Conservation (phyloP, 352 stramenopile genomes). For the Saprolegnia parasitica region DNA sequence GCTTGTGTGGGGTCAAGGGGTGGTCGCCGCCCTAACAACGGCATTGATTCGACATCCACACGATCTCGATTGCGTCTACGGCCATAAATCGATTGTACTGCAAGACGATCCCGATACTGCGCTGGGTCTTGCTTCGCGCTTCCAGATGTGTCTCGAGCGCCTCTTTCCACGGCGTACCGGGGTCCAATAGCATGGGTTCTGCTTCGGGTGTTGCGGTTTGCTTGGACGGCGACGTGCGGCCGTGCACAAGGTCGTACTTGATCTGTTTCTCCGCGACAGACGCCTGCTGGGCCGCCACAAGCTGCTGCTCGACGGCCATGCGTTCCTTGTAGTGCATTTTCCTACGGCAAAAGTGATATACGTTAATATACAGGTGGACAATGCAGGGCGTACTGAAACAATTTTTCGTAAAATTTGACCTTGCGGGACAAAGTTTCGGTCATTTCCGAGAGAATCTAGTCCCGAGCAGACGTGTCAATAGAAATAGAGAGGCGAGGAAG, state of each 20-base stretch:
- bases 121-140: constrained; percentile 1
- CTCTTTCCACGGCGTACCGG: neutral
- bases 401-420: constrained; percentile 61
- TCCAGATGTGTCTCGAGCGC: constrained; percentile 6
- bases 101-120: neutral
- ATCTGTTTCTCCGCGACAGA: neutral
- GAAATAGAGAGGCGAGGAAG: neutral
- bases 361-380: neutral
- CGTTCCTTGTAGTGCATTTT: constrained; percentile 16
- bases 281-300: neutral
- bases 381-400: constrained; percentile 33
- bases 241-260: neutral
- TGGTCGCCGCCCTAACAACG: neutral
- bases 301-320: constrained; percentile 8
- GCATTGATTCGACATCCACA: neutral
- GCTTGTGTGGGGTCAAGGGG: neutral
- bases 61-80: neutral
- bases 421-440: constrained; percentile 51
- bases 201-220: neutral
- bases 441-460: constrained; percentile 62
- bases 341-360: no score
- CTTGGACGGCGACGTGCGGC: neutral
- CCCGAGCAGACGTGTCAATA: constrained; percentile 34
- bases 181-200: neutral
- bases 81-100: constrained; percentile 21